Evolutionary conservation across 371 early-diverging fungal species (phyloP).

Genomic region (Mortierella polycephala): DNA sequence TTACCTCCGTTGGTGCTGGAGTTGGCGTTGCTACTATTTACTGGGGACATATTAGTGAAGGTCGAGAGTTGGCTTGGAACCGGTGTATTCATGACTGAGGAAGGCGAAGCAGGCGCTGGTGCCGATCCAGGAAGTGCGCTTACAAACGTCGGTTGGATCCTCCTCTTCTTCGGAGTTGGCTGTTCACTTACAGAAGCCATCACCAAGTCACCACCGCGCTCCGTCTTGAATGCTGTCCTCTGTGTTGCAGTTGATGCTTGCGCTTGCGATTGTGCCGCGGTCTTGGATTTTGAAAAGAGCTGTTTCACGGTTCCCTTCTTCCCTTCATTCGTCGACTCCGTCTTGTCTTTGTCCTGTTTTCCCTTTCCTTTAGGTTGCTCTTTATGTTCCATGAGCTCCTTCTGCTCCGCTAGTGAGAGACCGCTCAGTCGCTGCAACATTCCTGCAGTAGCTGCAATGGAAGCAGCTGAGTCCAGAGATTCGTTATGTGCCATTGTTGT

Average conservation of each 20-base stretch:
- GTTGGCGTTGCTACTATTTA: neutral
- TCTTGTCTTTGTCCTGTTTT: conserved; percentile 21
- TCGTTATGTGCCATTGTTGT: conserved; percentile 3
- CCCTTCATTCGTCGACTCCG: neutral
- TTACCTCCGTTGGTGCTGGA: neutral
- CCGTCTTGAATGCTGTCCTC: conserved; percentile 26
- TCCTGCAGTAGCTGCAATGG: conserved; percentile 41
- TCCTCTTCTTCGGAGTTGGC: conserved; percentile 43
- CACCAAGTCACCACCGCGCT: conserved; percentile 43
- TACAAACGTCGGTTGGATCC: conserved; percentile 40
- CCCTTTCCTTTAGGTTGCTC: conserved; percentile 27
- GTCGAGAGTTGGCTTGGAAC: no score
- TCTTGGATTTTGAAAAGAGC: conserved; percentile 20
- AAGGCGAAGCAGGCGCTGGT: neutral
- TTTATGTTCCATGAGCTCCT: conserved; percentile 29
- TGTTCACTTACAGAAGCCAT: conserved; percentile 28
- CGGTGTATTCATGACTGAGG: neutral
- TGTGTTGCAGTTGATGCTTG: neutral
- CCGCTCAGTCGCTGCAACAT: conserved; percentile 46
- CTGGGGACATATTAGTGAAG: neutral
- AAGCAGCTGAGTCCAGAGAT: conserved; percentile 25
- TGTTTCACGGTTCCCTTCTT: conserved; percentile 28
- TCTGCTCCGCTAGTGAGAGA: conserved; percentile 34
- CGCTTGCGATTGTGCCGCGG: conserved; percentile 4
- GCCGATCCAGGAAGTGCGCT: conserved; percentile 32